These are phyloP conservation scores for Beauveria caledonica DNA, from an alignment of 2,329 filamentous ascomycete genomes.

Conservation along the genomic window DNA sequence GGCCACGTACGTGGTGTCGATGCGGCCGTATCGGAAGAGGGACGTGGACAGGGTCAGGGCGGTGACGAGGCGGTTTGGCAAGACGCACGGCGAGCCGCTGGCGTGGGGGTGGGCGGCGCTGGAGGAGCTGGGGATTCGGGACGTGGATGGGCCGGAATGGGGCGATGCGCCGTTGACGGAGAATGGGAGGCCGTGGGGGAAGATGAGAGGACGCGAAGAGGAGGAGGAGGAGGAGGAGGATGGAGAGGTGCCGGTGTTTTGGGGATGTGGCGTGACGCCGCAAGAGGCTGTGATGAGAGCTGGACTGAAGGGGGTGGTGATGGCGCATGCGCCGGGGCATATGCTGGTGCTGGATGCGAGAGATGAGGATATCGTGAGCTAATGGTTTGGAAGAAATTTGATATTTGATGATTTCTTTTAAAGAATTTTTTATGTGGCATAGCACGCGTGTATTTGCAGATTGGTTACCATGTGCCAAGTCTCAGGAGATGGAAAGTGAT, in stretches of 20 bases:
- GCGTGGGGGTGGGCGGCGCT: constrained; percentile 56
- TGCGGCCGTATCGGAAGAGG: constrained; percentile 46
- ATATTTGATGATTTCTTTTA: neutral
- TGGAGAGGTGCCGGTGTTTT: constrained; percentile 45
- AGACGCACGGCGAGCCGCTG: constrained; percentile 56
- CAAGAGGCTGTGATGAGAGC: constrained; percentile 55
- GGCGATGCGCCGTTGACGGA: constrained; percentile 39
- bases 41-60: constrained; percentile 45
- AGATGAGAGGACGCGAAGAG: neutral
- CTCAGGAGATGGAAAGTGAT: too few species aligned
- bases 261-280: constrained; percentile 60
- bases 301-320: constrained; percentile 43
- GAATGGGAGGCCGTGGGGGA: constrained; percentile 29
- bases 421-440: neutral
- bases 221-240: constrained; percentile 26
- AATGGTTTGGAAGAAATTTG: neutral
- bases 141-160: constrained; percentile 47
- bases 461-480: too few species aligned
- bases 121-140: constrained; percentile 41
- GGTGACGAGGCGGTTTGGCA: constrained; percentile 45
- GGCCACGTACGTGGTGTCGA: constrained; percentile 51
- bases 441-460: neutral
- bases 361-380: constrained; percentile 28
- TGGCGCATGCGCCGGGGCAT: constrained; percentile 54
- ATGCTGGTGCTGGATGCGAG: constrained; percentile 52